Conservation (phyloP, 2,329 filamentous ascomycete genomes). For the Alternaria dauci region DNA sequence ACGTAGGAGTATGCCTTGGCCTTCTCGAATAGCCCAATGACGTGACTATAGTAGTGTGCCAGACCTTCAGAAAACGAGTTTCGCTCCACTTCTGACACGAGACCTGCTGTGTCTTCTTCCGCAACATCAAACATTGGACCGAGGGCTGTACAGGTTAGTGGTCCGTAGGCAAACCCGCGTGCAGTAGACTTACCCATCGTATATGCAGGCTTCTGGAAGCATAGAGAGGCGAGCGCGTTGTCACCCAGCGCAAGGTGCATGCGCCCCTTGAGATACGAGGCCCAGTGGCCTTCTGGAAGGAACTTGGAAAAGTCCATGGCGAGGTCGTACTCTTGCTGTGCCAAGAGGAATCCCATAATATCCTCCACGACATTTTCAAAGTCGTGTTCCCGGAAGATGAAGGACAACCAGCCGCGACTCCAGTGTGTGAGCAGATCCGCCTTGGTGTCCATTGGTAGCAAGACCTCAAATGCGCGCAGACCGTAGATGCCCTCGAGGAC, state of each 20-base stretch:
- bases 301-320: conserved; percentile 73
- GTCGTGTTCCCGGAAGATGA: conserved; percentile 47
- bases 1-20: conserved; percentile 80
- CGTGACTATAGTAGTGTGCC: conserved; percentile 85
- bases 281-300: conserved; percentile 66
- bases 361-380: conserved; percentile 52
- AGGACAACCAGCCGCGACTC: conserved; percentile 56
- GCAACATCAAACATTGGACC: conserved; percentile 47
- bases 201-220: conserved; percentile 84
- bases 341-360: conserved; percentile 56
- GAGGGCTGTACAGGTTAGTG: conserved; percentile 39
- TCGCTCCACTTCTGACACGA: conserved; percentile 80
- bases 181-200: conserved; percentile 71
- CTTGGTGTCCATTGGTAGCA: conserved; percentile 36
- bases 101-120: conserved; percentile 55
- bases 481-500: conserved; percentile 49
- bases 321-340: conserved; percentile 56
- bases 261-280: conserved; percentile 82
- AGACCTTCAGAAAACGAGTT: conserved; percentile 74
- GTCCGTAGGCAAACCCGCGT: background rate
- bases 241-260: conserved; percentile 78
- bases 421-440: conserved; percentile 54
- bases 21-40: conserved; percentile 82
- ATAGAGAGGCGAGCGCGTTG: conserved; percentile 73
- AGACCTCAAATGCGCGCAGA: conserved; percentile 42